These are phyloP conservation scores for Pichia sp. DNA, from an alignment of 1,139 yeast species.

Conservation along the genomic window DNA sequence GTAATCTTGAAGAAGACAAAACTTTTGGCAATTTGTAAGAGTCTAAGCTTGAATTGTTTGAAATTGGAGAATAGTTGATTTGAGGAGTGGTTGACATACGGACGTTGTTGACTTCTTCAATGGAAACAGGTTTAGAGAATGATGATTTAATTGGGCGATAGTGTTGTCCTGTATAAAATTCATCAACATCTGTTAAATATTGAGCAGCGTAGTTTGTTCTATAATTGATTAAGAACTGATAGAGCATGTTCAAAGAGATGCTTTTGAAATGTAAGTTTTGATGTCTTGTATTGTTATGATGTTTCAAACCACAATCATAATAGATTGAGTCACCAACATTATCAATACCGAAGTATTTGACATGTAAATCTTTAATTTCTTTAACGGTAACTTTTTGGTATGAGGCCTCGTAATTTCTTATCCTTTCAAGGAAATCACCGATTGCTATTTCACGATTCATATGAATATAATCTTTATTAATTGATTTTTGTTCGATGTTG, in stretches of 20 bases:
- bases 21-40: conserved; percentile 16
- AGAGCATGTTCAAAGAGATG: conserved; percentile 26
- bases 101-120: conserved; percentile 12
- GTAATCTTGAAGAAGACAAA: conserved; percentile 18
- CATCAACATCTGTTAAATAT: conserved; percentile 27
- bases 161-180: conserved; percentile 28
- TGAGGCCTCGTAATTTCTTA: conserved; percentile 52
- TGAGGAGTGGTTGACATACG: conserved; percentile 4
- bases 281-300: conserved; percentile 22
- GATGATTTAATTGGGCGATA: conserved; percentile 28
- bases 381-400: conserved; percentile 52
- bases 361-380: conserved; percentile 44
- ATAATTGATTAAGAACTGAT: conserved; percentile 29
- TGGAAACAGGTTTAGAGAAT: conserved; percentile 18
- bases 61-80: background rate
- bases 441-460: conserved; percentile 43
- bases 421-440: conserved; percentile 57
- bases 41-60: background rate
- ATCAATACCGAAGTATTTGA: conserved; percentile 43
- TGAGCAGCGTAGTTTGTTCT: conserved; percentile 25
- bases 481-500: conserved; percentile 63
- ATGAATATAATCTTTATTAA: conserved; percentile 31
- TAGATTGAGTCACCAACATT: conserved; percentile 46
- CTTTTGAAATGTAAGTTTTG: conserved; percentile 23
- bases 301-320: conserved; percentile 32